Evolutionary conservation across 495 filamentous ascomycete genomes (phyloP).

Genomic region (Trichoderma orchidacearum): DNA sequence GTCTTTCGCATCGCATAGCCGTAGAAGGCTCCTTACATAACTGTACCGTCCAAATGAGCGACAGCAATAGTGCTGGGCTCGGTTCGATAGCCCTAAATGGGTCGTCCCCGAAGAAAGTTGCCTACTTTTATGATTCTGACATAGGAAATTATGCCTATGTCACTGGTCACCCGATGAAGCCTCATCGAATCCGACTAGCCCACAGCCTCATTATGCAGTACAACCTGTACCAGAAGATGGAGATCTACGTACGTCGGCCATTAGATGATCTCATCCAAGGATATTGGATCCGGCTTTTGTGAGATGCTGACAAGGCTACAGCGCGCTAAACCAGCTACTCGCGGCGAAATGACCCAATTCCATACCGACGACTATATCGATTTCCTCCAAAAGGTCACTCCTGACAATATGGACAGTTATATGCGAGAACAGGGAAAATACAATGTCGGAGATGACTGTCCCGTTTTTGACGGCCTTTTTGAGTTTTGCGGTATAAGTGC

Average conservation of each 20-base stretch:
- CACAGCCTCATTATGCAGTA: slow-evolving; percentile 99
- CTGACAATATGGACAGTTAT: slow-evolving; percentile 95
- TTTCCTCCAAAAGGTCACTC: slow-evolving; percentile 89
- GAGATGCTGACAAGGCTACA: slow-evolving; percentile 15
- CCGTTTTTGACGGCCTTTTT: slow-evolving; percentile 94
- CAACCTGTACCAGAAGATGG: slow-evolving; percentile 94
- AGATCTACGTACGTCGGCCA: slow-evolving; percentile 78
- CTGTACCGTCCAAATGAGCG: not conserved
- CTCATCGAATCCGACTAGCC: slow-evolving; percentile 91
- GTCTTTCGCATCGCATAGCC: not conserved
- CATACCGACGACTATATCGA: slow-evolving; percentile 99
- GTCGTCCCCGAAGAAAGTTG: slow-evolving; percentile 52
- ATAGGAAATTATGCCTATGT: slow-evolving; percentile 96
- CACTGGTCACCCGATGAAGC: slow-evolving; percentile 98
- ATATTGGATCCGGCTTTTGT: not conserved
- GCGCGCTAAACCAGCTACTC: slow-evolving; percentile 94
- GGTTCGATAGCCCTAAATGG: slow-evolving; percentile 18
- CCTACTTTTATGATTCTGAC: slow-evolving; percentile 96
- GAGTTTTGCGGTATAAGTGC: slow-evolving; percentile 98
- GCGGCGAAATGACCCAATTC: slow-evolving; percentile 97
- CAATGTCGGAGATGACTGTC: slow-evolving; percentile 96
- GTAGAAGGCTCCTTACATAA: not conserved
- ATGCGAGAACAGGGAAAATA: slow-evolving; percentile 89
- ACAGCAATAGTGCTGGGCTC: slow-evolving; percentile 1
- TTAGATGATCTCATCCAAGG: not conserved